Conservation (phyloP, 2,329 filamentous ascomycete genomes). For the Exophiala viscosa region DNA sequence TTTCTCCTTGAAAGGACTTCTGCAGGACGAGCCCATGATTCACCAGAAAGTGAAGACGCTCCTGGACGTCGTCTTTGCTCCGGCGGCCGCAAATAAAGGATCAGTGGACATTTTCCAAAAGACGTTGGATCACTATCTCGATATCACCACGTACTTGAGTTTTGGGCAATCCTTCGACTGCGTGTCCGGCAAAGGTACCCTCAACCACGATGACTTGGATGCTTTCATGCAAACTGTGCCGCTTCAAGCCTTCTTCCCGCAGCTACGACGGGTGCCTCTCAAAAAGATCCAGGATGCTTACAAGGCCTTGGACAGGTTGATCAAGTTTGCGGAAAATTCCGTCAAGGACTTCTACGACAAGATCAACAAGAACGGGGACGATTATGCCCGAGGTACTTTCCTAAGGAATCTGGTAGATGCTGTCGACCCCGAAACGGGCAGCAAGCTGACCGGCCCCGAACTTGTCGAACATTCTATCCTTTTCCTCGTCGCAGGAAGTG, state of each 20-base stretch:
- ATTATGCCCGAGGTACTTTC: conserved; percentile 6
- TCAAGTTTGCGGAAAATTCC: conserved; percentile 6
- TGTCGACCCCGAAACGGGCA: not conserved
- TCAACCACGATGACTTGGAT: conserved; percentile 9
- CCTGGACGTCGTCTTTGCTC: conserved; percentile 2
- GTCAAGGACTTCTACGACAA: conserved; percentile 3
- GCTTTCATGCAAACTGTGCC: conserved; percentile 9
- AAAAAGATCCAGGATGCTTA: conserved; percentile 11
- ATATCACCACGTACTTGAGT: conserved; percentile 10
- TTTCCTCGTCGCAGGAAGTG: conserved; percentile 47
- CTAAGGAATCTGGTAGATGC: conserved; percentile 10
- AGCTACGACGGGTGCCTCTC: conserved; percentile 10
- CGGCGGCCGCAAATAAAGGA: not conserved
- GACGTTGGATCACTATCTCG: conserved; percentile 8
- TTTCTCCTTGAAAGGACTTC: conserved; percentile 33
- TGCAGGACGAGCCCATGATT: conserved; percentile 6
- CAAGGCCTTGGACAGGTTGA: conserved; percentile 4
- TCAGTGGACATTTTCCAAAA: conserved; percentile 9
- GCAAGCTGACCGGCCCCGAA: not conserved
- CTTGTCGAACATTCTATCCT: conserved; percentile 11
- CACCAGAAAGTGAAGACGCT: conserved; percentile 3
- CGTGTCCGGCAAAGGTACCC: conserved; percentile 1
- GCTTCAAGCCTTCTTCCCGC: conserved; percentile 9
- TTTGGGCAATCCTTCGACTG: conserved; percentile 14
- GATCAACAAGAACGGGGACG: conserved; percentile 1